Evolutionary conservation across 768 basidiomycete species (phyloP), one percentile per base, ranked within the genome.

Genomic region (Boletus vermiculosoides): DNA sequence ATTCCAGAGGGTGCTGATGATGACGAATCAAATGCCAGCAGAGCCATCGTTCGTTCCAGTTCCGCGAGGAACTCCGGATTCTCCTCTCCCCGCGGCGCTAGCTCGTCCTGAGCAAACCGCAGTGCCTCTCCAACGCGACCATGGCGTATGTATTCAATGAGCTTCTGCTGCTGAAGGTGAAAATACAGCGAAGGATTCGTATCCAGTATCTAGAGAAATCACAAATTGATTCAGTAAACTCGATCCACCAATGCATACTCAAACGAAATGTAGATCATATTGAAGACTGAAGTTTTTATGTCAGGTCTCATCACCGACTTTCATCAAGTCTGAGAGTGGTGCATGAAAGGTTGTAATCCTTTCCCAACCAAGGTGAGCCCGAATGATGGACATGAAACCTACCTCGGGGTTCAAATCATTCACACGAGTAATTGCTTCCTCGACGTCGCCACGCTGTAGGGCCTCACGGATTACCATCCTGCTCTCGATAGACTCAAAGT

Each of bases 321-420:
- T 71, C 54, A 72, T 68, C 67, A 76, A 80, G 86, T 77, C 86
- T 97, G 80, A 84, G 94, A 87, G 93, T 96, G 94, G 95, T 97
- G 94, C 95, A 97, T 97, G 92, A 90, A 88, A 83, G 72, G 67
- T 65, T 92, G 77, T 88, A 94, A 96, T 96, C 94, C 78, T 91
- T 73, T 77, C 72, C 69, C 41, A 58, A 52, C 53, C 42, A 41
- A 33, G 44, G 49, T 9, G 23, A 45, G 47, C 25, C 23, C 22
- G 0, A 37, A 47, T 34, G 37, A 65, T 13, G 54, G 54, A 54
- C 59, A 42, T 15, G 36, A 65, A 33, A 74, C 92, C 77, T 75
- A 98, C 97, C 87, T 98, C 95, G 30, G 94, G 92, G 71, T 98
- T 93, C 63, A 98, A 73, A 72, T 98, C 96, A 65, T 98, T 98